Evolutionary conservation across 306 rosid genomes (phyloP).

Genomic region (Gillenia trifoliata): DNA sequence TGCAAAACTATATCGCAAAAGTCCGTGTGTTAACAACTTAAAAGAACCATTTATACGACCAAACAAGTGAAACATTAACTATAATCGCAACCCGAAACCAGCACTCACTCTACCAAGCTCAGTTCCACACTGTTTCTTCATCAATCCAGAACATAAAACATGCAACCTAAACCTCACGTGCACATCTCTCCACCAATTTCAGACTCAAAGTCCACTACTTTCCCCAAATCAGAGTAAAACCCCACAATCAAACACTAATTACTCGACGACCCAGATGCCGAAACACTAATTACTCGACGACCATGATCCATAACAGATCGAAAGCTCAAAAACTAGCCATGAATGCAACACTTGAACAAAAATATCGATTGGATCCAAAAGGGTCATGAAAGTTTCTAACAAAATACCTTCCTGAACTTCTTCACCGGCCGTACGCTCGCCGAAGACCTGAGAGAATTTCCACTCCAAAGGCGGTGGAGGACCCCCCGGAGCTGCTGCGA

Average conservation of each 20-base stretch:
- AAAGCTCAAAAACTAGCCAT: conserved; percentile 52
- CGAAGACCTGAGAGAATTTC: conserved; percentile 99
- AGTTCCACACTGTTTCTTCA: conserved; percentile 29
- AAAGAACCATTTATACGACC: conserved; percentile 13
- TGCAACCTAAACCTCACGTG: conserved; percentile 28
- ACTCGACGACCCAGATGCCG: conserved; percentile 28
- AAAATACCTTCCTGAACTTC: conserved; percentile 97
- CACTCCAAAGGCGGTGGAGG: conserved; percentile 80
- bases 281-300: conserved; percentile 27
- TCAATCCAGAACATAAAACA: conserved; percentile 27
- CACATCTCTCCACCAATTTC: conserved; percentile 25
- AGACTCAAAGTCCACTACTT: conserved; percentile 28
- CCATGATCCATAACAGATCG: conserved; percentile 60
- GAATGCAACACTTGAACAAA: conserved; percentile 31
- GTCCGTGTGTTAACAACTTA: conserved; percentile 8
- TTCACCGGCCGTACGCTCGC: conserved; percentile 96
- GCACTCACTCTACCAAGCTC: conserved; percentile 33
- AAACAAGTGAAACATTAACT: conserved; percentile 23
- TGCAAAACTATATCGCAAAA: conserved; percentile 20
- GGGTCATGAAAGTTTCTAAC: not conserved
- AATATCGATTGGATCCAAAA: conserved; percentile 66
- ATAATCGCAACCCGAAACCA: conserved; percentile 13
- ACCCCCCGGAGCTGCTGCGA: conserved; percentile 68
- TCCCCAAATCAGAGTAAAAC: conserved; percentile 30
- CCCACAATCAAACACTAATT: conserved; percentile 23